phyloP scores from a whole-genome alignment of 2,329 filamentous ascomycete species.

The Alternaria infectoria region DNA sequence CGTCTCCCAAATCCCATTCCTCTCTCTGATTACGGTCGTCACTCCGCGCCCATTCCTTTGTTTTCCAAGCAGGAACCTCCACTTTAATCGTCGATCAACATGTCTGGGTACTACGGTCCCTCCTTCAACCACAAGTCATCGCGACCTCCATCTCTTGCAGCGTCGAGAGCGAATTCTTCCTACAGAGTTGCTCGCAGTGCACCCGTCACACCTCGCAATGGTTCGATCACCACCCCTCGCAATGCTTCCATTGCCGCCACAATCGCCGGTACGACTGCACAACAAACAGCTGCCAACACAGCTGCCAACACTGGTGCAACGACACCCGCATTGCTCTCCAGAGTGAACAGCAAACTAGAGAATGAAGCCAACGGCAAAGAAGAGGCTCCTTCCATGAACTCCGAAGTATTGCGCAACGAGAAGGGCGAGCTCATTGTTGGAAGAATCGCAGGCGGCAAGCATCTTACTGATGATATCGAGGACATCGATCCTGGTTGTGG shows the following conservation, averaged over 20 bases:
- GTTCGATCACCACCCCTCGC: conserved; percentile 18
- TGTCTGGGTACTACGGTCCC: conserved; percentile 26
- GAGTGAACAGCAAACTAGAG: conserved; percentile 21
- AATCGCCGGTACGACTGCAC: conserved; percentile 15
- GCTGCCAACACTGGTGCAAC: conserved; percentile 17
- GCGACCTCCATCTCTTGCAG: conserved; percentile 18
- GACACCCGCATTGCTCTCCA: conserved; percentile 16
- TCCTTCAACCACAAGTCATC: conserved; percentile 18
- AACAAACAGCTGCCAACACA: conserved; percentile 18
- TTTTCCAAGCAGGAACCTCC: not conserved
- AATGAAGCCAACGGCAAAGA: conserved; percentile 1
- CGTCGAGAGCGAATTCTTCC: conserved; percentile 20
- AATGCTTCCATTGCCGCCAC: conserved; percentile 16
- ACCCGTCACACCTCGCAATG: conserved; percentile 20
- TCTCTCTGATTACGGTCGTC: not conserved
- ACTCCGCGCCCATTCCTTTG: not conserved
- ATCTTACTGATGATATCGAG: conserved; percentile 26
- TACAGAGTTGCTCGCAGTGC: conserved; percentile 17
- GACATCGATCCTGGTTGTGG: conserved; percentile 33
- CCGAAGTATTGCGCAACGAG: conserved; percentile 25
- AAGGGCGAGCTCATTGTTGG: conserved; percentile 33
- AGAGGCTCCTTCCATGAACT: conserved; percentile 17
- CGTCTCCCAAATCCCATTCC: not conserved
- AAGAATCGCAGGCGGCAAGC: conserved; percentile 31
- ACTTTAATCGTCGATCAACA: conserved; percentile 1